These are phyloP conservation scores for Xylaria palmicola DNA, from an alignment of 495 filamentous ascomycete species.

Conservation along the genomic window DNA sequence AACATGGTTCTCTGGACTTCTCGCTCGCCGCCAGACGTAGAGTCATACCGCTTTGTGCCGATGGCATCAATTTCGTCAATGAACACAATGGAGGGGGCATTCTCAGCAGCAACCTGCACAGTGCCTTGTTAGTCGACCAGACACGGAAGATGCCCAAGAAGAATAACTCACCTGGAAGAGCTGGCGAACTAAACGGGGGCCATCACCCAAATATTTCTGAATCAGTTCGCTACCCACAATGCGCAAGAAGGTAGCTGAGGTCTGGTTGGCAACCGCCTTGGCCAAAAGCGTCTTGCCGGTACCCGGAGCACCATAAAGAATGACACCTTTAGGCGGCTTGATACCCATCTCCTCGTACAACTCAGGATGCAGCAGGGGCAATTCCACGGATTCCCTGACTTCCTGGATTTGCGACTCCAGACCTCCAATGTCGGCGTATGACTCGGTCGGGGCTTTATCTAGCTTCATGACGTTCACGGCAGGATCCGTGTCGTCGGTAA, in stretches of 20 bases:
- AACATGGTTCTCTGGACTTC: slow-evolving; percentile 99
- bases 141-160: neutral
- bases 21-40: slow-evolving; percentile 92
- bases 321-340: slow-evolving; percentile 99
- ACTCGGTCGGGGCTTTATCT: slow-evolving; percentile 97
- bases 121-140: neutral
- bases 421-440: slow-evolving; percentile 98
- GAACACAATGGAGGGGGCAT: slow-evolving; percentile 96
- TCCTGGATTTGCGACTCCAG: slow-evolving; percentile 95
- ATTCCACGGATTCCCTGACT: slow-evolving; percentile 93
- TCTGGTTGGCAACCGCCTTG: slow-evolving; percentile 98
- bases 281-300: slow-evolving; percentile 97
- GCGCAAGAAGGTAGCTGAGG: slow-evolving; percentile 94
- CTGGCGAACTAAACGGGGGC: slow-evolving; percentile 89
- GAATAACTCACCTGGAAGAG: slow-evolving; percentile 73
- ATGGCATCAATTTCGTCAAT: slow-evolving; percentile 99
- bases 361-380: slow-evolving; percentile 94
- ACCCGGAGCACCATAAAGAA: slow-evolving; percentile 95
- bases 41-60: slow-evolving; percentile 98
- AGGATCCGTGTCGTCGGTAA: slow-evolving; percentile 96
- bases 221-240: slow-evolving; percentile 98
- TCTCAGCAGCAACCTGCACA: slow-evolving; percentile 79
- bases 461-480: slow-evolving; percentile 99
- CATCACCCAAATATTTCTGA: slow-evolving; percentile 98
- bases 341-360: slow-evolving; percentile 99